A percentile compares a stretch with the other conserved stretches of the same genome.
Conservation (phyloP, 2,329 filamentous ascomycete species). For the Reticulascus tulasneorum region DNA sequence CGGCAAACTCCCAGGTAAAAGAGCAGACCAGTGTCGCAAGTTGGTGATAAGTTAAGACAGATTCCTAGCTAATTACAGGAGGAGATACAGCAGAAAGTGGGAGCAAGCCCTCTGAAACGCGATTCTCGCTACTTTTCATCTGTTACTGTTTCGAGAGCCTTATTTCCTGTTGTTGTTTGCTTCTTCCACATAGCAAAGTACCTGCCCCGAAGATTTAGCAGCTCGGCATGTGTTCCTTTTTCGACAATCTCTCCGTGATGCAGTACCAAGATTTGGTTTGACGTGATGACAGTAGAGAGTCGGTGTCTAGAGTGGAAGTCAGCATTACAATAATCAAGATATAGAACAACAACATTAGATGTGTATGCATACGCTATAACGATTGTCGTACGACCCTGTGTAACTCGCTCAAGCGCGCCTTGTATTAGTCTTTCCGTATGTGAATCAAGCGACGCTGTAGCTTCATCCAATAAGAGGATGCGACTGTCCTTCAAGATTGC, state of each 20-base stretch:
- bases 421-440: constrained; percentile 57
- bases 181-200: constrained; percentile 53
- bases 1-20: no score
- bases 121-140: no score
- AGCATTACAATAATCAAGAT: background rate
- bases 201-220: constrained; percentile 39
- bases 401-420: constrained; percentile 44
- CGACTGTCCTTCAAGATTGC: constrained; percentile 67
- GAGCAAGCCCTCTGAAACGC: no score
- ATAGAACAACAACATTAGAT: no score
- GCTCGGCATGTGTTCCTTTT: constrained; percentile 43
- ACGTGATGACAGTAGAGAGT: constrained; percentile 53
- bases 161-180: constrained; percentile 40
- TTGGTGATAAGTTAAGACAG: no score
- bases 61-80: no score
- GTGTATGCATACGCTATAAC: constrained; percentile 43
- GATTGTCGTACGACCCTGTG: constrained; percentile 46
- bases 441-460: constrained; percentile 65
- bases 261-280: constrained; percentile 52
- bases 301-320: constrained; percentile 37
- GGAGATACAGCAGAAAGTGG: no score
- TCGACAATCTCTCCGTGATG: constrained; percentile 48
- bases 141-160: no score
- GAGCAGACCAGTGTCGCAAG: no score
- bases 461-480: constrained; percentile 68